Evolutionary conservation across 2,329 filamentous ascomycete species (phyloP), one percentile per base, ranked within the genome.

Genomic region (Taxawa tesnikishii): DNA sequence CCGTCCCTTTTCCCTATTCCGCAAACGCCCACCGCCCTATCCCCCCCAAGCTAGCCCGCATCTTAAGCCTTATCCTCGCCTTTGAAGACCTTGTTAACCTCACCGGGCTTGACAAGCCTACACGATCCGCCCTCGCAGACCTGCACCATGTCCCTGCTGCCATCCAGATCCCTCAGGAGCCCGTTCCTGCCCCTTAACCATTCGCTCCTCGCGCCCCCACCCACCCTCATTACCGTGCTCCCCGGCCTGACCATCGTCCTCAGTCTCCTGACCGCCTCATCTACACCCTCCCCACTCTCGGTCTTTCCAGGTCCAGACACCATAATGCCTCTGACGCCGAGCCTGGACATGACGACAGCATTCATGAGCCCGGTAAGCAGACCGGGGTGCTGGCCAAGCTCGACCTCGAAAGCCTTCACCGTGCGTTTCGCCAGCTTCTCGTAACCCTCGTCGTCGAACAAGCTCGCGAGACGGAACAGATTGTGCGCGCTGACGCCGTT

Each of bases 361-460:
- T 74, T 71, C 45, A 96, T 67, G 45, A 96, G 66, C 4, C 81
- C 81, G 0, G 83, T 78, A 57, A 92, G 96, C 2, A 96, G 67
- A 67, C 90, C 93, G 0, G 90, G 85, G 46, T 96, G 85, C 54
- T 96, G 85, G 49, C 92, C 66, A 44, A 94, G 76, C 59, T 98
- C 90, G 0, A 82, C 79, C 44, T 93, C 83, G 44, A 98, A 98
- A 0, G 85, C 83, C 38, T 75, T 74, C 39, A 87, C 74, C 0
- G 84, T 90, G 43, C 80, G 71, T 31, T 71, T 69, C 0, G 84
- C 85, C 31, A 76, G 65, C 31, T 63, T 61, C 0, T 66, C 67
- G 48, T 83, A 87, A 3, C 56, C 54, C 2, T 73, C 60, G 41
- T 83, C 75, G 28, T 73, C 70, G 0, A 93, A 64, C 2, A 93